Base-by-base conservation (phyloP, 2,329 filamentous ascomycete species). In the Xylariaceae sp. region DNA sequence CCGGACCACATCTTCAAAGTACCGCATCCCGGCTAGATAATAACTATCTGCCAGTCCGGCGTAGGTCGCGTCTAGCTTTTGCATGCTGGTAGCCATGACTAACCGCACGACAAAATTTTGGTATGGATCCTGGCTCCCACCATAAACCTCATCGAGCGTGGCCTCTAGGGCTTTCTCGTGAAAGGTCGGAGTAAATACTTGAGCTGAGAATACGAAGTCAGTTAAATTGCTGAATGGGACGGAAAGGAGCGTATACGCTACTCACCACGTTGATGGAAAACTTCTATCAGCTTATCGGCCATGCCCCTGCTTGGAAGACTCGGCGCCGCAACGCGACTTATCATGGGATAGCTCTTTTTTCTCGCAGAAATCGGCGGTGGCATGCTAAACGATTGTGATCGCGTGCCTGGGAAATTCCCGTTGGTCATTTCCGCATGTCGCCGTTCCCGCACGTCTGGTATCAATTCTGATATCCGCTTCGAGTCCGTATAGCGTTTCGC, bases 21-120 rank as follows among this genome's bases (percentile, higher is more conserved):
- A 88, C 59, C 88, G 86, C 76, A 98, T 87, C 4, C 93, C 93
- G 20, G 93, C 90, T 20, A 97, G 81, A 69, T 97, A 98, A 75
- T 96, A 98, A 70, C 91, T 93, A 74, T 98, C 93, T 26, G 95
- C 93, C 23, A 98, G 79, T 20, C 93, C 93, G n/a, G 93, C 92
- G 72, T 95, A 98, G 62, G 90, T 87, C 0, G 88, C 85, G 70
- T 93, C 91, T 67, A 97, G 81, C 73, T 96, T 96, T 74, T 98
- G 93, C 74, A 98, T 84, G 71, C 91, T 93, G 68, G 97, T 96
- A 26, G 95, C 93, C 68, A 98, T 87, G 50, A 97, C 91, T 85
- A 98, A 93, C 55, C 91, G 88, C 48, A 96, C 78, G 44, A 93
- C 84, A 67, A 97, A 98, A 67, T 95, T 92, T 69, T 93, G 88